Percentiles rank a stretch among this genome's conserved stretches.
These are phyloP conservation scores for Croton setiger DNA, from an alignment of 441 rosid species.

Conservation along the genomic window DNA sequence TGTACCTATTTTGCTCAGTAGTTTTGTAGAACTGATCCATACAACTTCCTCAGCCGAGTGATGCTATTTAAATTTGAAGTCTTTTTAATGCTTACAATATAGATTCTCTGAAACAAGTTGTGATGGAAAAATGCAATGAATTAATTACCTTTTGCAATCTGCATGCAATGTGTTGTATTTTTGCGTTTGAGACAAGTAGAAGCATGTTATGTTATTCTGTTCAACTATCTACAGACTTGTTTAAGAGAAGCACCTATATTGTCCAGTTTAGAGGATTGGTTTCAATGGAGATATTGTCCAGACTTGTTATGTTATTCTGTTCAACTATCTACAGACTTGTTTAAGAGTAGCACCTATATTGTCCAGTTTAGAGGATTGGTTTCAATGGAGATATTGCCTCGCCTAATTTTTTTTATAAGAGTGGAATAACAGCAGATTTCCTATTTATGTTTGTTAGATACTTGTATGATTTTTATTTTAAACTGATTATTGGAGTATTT, in stretches of 20 bases:
- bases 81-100: background rate
- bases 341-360: background rate
- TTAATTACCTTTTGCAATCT: slow-evolving; percentile 8
- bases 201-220: background rate
- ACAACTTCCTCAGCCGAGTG: background rate
- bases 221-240: background rate
- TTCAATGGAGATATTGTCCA: no score
- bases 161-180: background rate
- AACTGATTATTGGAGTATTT: background rate
- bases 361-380: background rate
- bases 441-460: background rate
- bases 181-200: background rate
- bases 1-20: background rate
- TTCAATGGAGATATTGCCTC: background rate
- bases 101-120: background rate
- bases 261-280: background rate
- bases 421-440: background rate
- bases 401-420: background rate
- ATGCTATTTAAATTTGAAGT: background rate
- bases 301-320: background rate
- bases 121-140: background rate
- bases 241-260: background rate
- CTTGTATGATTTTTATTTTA: background rate
- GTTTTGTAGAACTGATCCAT: background rate
- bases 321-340: background rate